Percentiles rank a stretch among this genome's conserved stretches.
Conservation (phyloP, 164 flowering plant species). For the Santalum album region DNA sequence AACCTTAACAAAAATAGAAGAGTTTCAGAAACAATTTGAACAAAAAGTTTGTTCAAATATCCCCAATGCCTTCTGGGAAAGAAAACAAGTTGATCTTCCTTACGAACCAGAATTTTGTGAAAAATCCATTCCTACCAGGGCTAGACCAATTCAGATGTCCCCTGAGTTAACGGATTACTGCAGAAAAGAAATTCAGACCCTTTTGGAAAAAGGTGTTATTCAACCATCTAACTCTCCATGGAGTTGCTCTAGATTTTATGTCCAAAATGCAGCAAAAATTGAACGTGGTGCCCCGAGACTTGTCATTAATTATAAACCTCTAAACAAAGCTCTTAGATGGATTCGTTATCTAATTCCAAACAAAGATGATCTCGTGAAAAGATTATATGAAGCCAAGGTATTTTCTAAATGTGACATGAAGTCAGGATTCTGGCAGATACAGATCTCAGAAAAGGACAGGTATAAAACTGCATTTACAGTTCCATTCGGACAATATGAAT, state of each 20-base stretch:
- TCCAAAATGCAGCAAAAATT: not conserved
- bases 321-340: not conserved
- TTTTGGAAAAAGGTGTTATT: not conserved
- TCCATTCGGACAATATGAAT: not conserved
- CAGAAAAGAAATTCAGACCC: not conserved
- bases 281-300: not conserved
- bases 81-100: not conserved
- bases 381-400: not conserved
- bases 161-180: not conserved
- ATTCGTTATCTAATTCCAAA: not conserved
- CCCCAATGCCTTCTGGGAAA: not conserved
- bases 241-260: not conserved
- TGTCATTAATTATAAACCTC: not conserved
- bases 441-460: not conserved
- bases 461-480: not conserved
- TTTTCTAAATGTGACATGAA: not conserved
- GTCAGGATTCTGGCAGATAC: not conserved
- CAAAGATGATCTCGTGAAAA: not conserved
- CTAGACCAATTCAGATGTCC: not conserved
- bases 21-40: not conserved
- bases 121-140: not conserved
- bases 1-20: not conserved
- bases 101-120: not conserved
- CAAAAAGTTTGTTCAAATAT: not conserved
- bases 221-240: not conserved